A percentile compares a stretch with the other conserved stretches of the same genome.
Conservation (phyloP, 1,139 yeast genomes). For the Diutina ranongensis region DNA sequence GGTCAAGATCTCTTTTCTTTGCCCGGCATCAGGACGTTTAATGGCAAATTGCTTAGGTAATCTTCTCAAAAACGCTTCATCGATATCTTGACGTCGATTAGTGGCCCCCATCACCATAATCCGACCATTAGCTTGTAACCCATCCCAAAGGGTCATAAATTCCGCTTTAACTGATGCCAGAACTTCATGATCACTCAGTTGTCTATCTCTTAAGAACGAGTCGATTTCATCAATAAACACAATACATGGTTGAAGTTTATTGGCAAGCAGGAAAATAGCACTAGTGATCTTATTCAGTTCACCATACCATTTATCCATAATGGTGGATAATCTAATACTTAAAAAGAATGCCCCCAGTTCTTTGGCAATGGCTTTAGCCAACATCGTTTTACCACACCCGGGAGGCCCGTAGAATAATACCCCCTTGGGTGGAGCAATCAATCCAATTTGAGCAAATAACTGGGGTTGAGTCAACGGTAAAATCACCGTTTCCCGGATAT, state of each 20-base stretch:
- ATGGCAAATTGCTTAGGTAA: slow-evolving; percentile 87
- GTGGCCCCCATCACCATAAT: slow-evolving; percentile 92
- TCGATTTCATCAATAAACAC: slow-evolving; percentile 95
- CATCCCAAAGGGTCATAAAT: slow-evolving; percentile 98
- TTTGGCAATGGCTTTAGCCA: slow-evolving; percentile 89
- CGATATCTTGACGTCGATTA: slow-evolving; percentile 84
- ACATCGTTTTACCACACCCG: slow-evolving; percentile 96
- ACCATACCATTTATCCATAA: slow-evolving; percentile 98
- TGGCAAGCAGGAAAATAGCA: slow-evolving; percentile 84
- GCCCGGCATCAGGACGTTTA: slow-evolving; percentile 56
- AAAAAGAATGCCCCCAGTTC: slow-evolving; percentile 90
- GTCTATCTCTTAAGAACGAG: slow-evolving; percentile 81
- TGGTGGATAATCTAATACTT: slow-evolving; percentile 84
- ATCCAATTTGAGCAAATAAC: slow-evolving; percentile 44
- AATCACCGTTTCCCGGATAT: slow-evolving; percentile 75
- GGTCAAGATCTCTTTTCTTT: slow-evolving; percentile 57
- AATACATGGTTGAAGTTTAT: slow-evolving; percentile 87
- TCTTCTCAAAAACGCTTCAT: slow-evolving; percentile 82
- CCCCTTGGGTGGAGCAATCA: slow-evolving; percentile 88
- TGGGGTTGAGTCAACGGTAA: slow-evolving; percentile 76
- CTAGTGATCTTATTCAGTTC: slow-evolving; percentile 91
- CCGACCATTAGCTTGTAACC: slow-evolving; percentile 66
- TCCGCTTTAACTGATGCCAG: slow-evolving; percentile 93
- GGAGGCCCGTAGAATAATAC: slow-evolving; percentile 93
- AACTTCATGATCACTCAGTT: slow-evolving; percentile 86